Evolutionary conservation across 768 basidiomycete genomes (phyloP).

Genomic region (Pisolithus microcarpus): DNA sequence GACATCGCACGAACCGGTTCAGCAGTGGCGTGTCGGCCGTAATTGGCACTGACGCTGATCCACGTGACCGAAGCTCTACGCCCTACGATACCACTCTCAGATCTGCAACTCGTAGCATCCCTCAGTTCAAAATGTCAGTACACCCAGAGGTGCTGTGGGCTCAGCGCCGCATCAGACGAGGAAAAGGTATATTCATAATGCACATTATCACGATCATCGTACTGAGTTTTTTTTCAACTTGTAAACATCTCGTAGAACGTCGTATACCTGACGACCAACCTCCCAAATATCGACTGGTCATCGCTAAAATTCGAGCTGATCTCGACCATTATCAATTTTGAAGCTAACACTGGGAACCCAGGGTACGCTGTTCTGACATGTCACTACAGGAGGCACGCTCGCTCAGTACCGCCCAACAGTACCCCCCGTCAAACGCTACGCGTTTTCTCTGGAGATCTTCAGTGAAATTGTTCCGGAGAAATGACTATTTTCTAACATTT

Average conservation of each 20-base stretch:
- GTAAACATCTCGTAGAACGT: constrained; percentile 54
- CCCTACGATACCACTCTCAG: no score
- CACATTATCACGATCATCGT: no score
- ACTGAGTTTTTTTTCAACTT: not conserved
- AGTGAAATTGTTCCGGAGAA: constrained; percentile 75
- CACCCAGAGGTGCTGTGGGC: constrained; percentile 96
- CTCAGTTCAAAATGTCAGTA: constrained; percentile 30
- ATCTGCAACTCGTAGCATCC: no score
- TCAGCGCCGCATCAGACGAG: constrained; percentile 60
- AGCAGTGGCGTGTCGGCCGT: no score
- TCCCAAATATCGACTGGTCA: constrained; percentile 59
- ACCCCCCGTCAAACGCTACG: constrained; percentile 46
- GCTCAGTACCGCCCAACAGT: constrained; percentile 31
- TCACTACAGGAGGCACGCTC: constrained; percentile 5
- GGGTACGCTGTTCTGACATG: not conserved
- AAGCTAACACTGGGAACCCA: constrained; percentile 52
- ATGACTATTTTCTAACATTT: not conserved
- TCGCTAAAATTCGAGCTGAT: constrained; percentile 55
- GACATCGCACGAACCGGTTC: no score
- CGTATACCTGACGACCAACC: constrained; percentile 77
- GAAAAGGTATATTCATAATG: constrained; percentile 61
- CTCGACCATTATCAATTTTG: constrained; percentile 51
- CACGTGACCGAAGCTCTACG: no score
- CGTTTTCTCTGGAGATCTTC: constrained; percentile 70
- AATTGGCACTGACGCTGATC: no score